Evolutionary conservation across 176 grass and related monocot genomes (phyloP).

Genomic region (Carex kokanica): DNA sequence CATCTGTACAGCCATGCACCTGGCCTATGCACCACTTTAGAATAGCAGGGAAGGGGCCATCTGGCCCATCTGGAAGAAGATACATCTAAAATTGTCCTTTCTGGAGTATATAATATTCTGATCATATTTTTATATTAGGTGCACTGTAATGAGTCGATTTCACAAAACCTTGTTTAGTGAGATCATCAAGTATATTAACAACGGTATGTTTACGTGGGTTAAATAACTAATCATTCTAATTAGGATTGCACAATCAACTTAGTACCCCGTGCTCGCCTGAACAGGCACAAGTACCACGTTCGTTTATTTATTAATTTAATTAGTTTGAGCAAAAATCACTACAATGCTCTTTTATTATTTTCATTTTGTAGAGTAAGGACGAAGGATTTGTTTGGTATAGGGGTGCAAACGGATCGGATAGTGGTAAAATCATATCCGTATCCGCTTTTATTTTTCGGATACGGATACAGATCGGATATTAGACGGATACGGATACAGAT

Average conservation of each 20-base stretch:
- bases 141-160: neutral
- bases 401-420: too few relatives aligned
- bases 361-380: neutral
- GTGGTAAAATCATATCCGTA: too few relatives aligned
- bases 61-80: too few relatives aligned
- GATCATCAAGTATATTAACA: neutral
- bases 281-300: neutral
- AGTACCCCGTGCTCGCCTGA: neutral
- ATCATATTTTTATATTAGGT: neutral
- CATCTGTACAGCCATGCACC: neutral
- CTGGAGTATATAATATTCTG: neutral
- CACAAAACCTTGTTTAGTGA: conserved; percentile 1
- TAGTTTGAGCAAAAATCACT: neutral
- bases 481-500: too few relatives aligned
- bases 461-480: too few relatives aligned
- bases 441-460: too few relatives aligned
- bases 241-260: conserved; percentile 3
- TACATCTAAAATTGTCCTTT: conserved; percentile 6
- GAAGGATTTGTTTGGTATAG: too few relatives aligned
- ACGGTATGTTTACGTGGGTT: neutral
- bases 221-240: neutral
- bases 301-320: neutral
- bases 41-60: neutral
- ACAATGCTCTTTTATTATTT: neutral
- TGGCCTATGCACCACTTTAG: neutral